A percentile compares a stretch with the other conserved stretches of the same genome.
Evolutionary conservation across 805 yeast species (phyloP).

Genomic region (Priceomyces carsonii): DNA sequence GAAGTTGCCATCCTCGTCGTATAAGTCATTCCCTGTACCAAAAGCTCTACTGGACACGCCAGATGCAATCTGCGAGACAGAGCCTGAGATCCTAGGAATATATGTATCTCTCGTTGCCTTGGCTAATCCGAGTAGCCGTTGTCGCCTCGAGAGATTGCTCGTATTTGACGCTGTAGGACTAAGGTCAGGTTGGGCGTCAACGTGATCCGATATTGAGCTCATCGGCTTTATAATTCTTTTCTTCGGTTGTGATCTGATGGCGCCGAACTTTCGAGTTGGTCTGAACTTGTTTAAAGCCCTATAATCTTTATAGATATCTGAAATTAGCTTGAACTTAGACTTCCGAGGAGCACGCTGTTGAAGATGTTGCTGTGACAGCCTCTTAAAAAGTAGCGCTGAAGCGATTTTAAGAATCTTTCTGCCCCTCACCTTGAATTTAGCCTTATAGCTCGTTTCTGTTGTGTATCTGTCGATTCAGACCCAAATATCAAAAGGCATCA

Average conservation of each 20-base stretch:
- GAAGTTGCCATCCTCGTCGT: conserved; percentile 28
- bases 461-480: too few relatives aligned
- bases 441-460: too few relatives aligned
- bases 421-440: conserved; percentile 17
- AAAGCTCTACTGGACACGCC: conserved; percentile 41
- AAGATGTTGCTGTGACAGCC: conserved; percentile 12
- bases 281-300: conserved; percentile 20
- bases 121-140: conserved; percentile 50
- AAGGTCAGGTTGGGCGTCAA: background rate
- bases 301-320: conserved; percentile 35
- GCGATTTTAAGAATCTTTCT: conserved; percentile 16
- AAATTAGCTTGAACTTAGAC: conserved; percentile 26
- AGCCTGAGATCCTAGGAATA: conserved; percentile 51
- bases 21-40: conserved; percentile 22
- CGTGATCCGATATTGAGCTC: conserved; percentile 3
- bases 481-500: too few relatives aligned
- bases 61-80: conserved; percentile 49
- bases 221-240: conserved; percentile 1
- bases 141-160: conserved; percentile 35
- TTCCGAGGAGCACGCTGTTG: conserved; percentile 10
- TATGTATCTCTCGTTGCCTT: conserved; percentile 57
- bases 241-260: conserved; percentile 2
- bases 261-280: conserved; percentile 14
- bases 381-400: conserved; percentile 15
- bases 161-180: conserved; percentile 1